Base-by-base conservation (phyloP, 345 rosid species). In the Populus euphratica region DNA sequence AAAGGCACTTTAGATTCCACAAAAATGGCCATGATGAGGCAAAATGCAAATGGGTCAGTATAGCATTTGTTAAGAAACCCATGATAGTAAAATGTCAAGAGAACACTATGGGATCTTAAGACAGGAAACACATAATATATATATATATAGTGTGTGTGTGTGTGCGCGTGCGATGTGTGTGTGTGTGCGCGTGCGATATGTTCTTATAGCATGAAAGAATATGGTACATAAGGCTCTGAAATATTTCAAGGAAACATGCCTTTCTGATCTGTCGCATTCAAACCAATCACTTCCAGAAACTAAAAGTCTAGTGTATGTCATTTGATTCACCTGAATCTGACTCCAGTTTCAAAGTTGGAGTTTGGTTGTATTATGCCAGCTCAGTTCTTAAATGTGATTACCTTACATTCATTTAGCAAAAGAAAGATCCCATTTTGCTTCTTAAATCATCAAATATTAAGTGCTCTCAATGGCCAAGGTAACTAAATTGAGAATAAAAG, bases 1-100 rank as follows among this genome's bases (percentile, higher is more conserved):
- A 81, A 64, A 76, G 85, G 80, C 23, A 16, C 11, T 52, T 84
- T 31, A 86, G 64, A 39, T 72, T 71, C 64, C 13, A 76, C 41
- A 70, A 56, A 41, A 54, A 64, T 65, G 64, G 54, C 33, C 70
- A 38, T 68, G 27, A 65, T 33, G 33, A 16, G 74, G 63, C 62
- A 41, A 81, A 39, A 65, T 5, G 29, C 23, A 68, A 61, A 52
- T 29, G 25, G 63, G 16, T n/a, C 16, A 36, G 50, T 56, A 27
- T 7, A 21, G 27, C 8, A 14, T 25, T 56, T 41, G 17, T 12
- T 20, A 31, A 5, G 76, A 64, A 59, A 21, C 10, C 11, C 75
- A 66, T 35, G 52, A 50, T 70, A 62, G 44, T 39, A 78, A 8
- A 47, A 64, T 69, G 70, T 66, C 76, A 71, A 61, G 33, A 18